Base-by-base conservation (phyloP, 805 yeast genomes). In the Starmera pachycereana region DNA sequence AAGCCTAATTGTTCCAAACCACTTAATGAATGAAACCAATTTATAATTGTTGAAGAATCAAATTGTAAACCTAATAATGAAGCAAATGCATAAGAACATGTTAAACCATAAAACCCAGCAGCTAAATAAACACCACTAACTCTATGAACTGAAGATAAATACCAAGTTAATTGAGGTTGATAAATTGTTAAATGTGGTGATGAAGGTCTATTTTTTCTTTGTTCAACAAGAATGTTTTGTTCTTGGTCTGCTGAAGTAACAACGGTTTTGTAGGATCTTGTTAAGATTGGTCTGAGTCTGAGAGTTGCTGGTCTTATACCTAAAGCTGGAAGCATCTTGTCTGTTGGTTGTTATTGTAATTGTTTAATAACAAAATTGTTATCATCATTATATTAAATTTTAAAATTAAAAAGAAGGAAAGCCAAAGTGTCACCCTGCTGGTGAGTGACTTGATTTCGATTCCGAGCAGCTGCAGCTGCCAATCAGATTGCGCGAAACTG, bases 101-200 rank as follows among this genome's bases (percentile, higher is more conserved):
- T 80, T 47, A 88, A 69, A 29, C 74, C 85, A 63, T 86, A 89
- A 61, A 89, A 80, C 10, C 76, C 82, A 45, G 71, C 74, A 33
- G 88, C 96, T 56, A 92, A 66, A 39, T 78, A 75, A 30, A 88
- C 83, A 61, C 97, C 96, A 37, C 92, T 74, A 54, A 90, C 64
- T 72, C 98, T 81, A 66, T 90, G 97, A 47, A 81, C 62, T 19
- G 81, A 68, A 6, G 97, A 88, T 57, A 92, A 59, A 45, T 74
- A 65, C 83, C 82, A 75, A 19, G 97, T 85, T 49, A 90, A 59
- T 68, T 92, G 97, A 35, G 94, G 94, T 68, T 89, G 72, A 69
- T 90, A 90, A 58, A 92, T 89, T 45, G 78, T 66, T 57, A 90
- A 71, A 62, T 90, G 95, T 41, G 97, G 97, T 28, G 96, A 87